phyloP scores from a whole-genome alignment of 2,329 filamentous ascomycete species.

The Rhynchosporium agropyri region DNA sequence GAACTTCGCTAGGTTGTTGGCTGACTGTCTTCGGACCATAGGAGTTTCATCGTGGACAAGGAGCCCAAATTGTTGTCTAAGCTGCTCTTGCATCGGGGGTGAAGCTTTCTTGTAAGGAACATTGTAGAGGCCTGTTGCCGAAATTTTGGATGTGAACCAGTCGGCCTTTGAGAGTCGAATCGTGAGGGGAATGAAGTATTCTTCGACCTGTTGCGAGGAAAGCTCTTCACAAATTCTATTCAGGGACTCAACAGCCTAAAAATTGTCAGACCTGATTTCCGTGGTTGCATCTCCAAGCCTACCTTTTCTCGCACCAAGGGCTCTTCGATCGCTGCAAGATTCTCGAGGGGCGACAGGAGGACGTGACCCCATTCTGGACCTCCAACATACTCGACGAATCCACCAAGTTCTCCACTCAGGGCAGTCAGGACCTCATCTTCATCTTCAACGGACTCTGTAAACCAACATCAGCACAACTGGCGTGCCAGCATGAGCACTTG shows the following conservation, averaged over 20 bases:
- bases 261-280: constrained; percentile 26
- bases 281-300: constrained; percentile 33
- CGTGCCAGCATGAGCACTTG: not conserved
- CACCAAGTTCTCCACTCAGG: constrained; percentile 93
- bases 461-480: constrained; percentile 40
- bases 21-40: constrained; percentile 96
- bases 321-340: constrained; percentile 97
- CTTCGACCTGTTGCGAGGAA: constrained; percentile 89
- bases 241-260: constrained; percentile 92
- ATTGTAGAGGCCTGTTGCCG: constrained; percentile 93
- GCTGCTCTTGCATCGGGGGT: constrained; percentile 82
- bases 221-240: constrained; percentile 98
- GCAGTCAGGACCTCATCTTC: constrained; percentile 98
- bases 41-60: constrained; percentile 98
- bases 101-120: constrained; percentile 91
- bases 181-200: constrained; percentile 94
- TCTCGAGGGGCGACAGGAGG: constrained; percentile 94
- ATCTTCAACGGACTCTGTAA: constrained; percentile 93
- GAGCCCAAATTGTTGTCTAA: constrained; percentile 88
- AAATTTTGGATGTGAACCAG: constrained; percentile 99
- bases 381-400: constrained; percentile 97
- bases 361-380: constrained; percentile 93
- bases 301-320: constrained; percentile 98
- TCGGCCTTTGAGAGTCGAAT: constrained; percentile 97
- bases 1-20: constrained; percentile 95